Conservation (phyloP, 306 rosid genomes). For the Cicer pinnatifidum region DNA sequence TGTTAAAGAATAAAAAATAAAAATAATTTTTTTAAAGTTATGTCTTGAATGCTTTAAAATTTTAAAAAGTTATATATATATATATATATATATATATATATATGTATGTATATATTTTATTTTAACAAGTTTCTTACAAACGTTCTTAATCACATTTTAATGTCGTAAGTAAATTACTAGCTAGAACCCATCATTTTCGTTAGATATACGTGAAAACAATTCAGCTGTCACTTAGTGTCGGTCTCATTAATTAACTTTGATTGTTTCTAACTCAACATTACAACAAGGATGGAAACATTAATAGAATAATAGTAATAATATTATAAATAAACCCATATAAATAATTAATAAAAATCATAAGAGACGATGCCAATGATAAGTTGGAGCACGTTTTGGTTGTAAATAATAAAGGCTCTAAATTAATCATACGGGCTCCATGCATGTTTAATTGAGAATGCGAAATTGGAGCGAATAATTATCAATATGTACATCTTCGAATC, state of each 20-base stretch:
- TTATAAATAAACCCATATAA: not conserved
- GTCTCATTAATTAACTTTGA: not conserved
- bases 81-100: too few species aligned
- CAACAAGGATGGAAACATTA: not conserved
- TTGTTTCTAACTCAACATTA: constrained; percentile 17
- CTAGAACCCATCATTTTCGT: too few species aligned
- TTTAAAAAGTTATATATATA: too few species aligned
- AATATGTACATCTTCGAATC: not conserved
- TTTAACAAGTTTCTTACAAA: too few species aligned
- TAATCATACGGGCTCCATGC: not conserved
- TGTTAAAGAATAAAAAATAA: too few species aligned
- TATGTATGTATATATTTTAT: too few species aligned
- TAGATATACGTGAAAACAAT: not conserved
- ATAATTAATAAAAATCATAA: not conserved
- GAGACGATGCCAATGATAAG: not conserved
- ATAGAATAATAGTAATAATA: not conserved
- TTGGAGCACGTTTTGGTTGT: not conserved
- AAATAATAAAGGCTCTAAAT: not conserved
- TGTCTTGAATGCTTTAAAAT: too few species aligned
- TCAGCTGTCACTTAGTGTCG: not conserved
- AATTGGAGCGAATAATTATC: too few species aligned
- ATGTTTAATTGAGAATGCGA: not conserved
- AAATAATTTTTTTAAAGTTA: too few species aligned
- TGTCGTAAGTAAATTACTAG: too few species aligned
- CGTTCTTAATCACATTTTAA: too few species aligned